Base-by-base conservation (phyloP, 2,329 filamentous ascomycete species). In the Beauveria bassiana region DNA sequence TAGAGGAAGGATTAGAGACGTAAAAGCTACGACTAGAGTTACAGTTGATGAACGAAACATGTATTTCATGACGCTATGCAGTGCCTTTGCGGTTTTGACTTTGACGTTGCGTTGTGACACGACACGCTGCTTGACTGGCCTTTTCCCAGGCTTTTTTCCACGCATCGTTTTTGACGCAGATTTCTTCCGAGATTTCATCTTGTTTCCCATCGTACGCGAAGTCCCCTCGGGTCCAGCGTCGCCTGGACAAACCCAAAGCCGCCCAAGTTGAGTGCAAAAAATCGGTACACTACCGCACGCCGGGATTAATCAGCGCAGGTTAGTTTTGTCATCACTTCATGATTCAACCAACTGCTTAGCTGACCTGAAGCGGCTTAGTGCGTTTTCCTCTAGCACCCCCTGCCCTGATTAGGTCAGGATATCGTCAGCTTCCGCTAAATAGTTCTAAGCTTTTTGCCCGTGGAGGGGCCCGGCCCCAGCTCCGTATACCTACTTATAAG, bases 161-260 rank as follows among this genome's bases (percentile, higher is more conserved):
- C 47, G 60, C 74, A 68, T 6, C 8, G 10, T 43, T 3, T 5
- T 43, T 2, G 42, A 20, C 12, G 18, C n/a, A 43, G 42, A 9
- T 3, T 43, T 20, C 3, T 10, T 8, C 4, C 18, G 4, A 43
- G n/a, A 43, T 2, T 43, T 18, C 18, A 43, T 43, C 42, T 43
- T 43, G 18, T n/a, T n/a, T 18, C 18, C 42, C 3, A 43, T 3
- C 7, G 20, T 7, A 1, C 18, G 18, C 42, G 14, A 16, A 16
- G 14, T 5, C 12, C 34, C 5, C 12, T 16, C 5, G 34, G 34
- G 34, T 38, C 14, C 34, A 38, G 34, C 14, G 34, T 38, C 34
- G 34, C 34, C 34, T 6, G 14, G 2, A 38, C 5, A 38, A 12
- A 38, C 12, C 34, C 5, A 38, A 38, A 38, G 28, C 18, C 26